Base-by-base conservation (phyloP, 495 filamentous ascomycete genomes). In the Hypoxylon trugodes region DNA sequence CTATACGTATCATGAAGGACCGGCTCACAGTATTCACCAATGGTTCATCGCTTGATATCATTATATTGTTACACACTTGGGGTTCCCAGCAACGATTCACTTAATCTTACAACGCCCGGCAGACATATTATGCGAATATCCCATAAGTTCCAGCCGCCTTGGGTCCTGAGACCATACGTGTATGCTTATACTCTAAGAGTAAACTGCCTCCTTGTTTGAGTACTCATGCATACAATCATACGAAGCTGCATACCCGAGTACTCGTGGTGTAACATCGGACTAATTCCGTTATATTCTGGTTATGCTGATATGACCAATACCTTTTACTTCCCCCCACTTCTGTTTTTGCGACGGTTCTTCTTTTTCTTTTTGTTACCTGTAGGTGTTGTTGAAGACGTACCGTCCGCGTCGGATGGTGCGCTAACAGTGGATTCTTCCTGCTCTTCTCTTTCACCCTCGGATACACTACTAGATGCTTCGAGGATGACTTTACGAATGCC, bases 401-500 rank as follows among this genome's bases (percentile, higher is more conserved):
- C 56, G 8, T 68, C 56, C 35, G 28, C 42, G 8, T 62, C 47
- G 3, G 58, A 61, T 15, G 52, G 41, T 12, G 38, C 40, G 28
- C 47, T 18, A 8, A 33, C 47, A 5, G 41, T 30, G 26, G 41
- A 12, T 6, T 53, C 40, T 13, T 30, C 46, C n/a, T n/a, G n/a
- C 40, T 36, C 57, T 49, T 68, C 16, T 59, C 41, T 75, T 6
- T 77, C 76, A 10, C 73, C 73, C 37, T 73, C 71, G 3, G 76
- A 76, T n/a, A 79, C 81, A 26, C 80, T 83, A 66, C 82, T 86
- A 15, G 82, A 89, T 33, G 88, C 86, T 63, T 93, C 89, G 8
- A 97, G 83, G 7, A 97, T 86, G 8, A 95, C 86, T 76, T 97
- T 97, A 36, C 89, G 87, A 26, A 96, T 82, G 1, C 92, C 92